Evolutionary conservation across 2,329 filamentous ascomycete species (phyloP), one percentile per base, ranked within the genome.

Genomic region (Dactylellina leptospora): DNA sequence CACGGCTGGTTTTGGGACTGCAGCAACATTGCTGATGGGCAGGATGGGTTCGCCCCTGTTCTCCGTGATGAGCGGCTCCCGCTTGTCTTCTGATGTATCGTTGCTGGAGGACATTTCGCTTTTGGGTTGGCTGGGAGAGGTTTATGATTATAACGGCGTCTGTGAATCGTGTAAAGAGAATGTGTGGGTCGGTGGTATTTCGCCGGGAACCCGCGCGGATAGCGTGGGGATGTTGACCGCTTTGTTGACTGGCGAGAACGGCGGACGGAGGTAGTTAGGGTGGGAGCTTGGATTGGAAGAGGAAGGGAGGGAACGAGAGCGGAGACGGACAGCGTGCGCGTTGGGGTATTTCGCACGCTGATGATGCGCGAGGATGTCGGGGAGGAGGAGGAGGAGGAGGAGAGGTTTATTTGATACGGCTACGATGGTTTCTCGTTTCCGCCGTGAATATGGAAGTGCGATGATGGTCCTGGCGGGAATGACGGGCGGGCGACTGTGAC

Each of bases 1-100:
- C 76, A 96, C 83, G 42, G 85, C 79, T 38, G 86, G 78, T 80
- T 89, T 88, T 64, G 88, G 80, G 59, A 87, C 82, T 78, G 89
- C 85, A 68, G 85, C 78, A 84, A 71, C 23, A 30, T 60, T 58
- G 58, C 51, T 66, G 47, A 70, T 50, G n/a, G 62, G 54, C 27
- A 70, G 45, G 33, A 61, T 71, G 23, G 66, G 58, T 2, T 59
- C 66, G 18, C 53, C 58, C 54, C 66, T 53, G 58, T 30, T 63
- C 11, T 71, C 58, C 51, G 36, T 54, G 30, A 62, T 51, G 25
- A 71, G 66, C 18, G 58, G 58, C 9, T 71, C 50, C 18, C 50
- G 50, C 58, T 71, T 71, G 53, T 71, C 66, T 20, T 71, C 66
- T 20, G 36, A 56, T 1, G 42, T 13, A 27, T 71, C 66, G 13